Conservation (phyloP, 2,329 filamentous ascomycete species). For the Fusarium brachygibbosum region DNA sequence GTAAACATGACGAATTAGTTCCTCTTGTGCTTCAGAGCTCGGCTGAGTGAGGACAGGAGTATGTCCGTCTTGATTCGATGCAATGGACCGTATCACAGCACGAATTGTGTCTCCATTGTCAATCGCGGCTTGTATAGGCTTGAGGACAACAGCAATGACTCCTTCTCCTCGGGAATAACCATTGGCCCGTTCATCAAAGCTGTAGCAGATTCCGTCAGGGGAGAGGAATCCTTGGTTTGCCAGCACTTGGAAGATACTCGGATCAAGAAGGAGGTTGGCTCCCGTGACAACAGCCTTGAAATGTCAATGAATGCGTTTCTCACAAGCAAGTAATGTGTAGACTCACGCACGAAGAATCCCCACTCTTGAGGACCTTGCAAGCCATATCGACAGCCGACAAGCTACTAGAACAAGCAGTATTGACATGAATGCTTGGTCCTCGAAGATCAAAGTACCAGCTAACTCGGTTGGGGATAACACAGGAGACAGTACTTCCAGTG, state of each 20-base stretch:
- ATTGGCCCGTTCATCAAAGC: constrained; percentile 52
- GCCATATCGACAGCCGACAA: constrained; percentile 38
- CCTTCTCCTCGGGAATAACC: constrained; percentile 52
- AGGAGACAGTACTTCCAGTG: constrained; percentile 31
- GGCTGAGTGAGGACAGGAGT: constrained; percentile 56
- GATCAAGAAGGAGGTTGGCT: constrained; percentile 40
- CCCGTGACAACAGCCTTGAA: constrained; percentile 34
- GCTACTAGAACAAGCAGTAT: constrained; percentile 40
- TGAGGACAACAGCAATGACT: constrained; percentile 60
- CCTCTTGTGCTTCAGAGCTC: constrained; percentile 24
- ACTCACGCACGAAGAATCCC: constrained; percentile 52
- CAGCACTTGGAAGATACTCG: constrained; percentile 26
- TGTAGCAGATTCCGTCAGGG: constrained; percentile 49
- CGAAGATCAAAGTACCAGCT: constrained; percentile 54
- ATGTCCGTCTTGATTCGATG: constrained; percentile 56
- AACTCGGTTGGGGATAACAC: constrained; percentile 57
- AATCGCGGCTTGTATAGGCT: constrained; percentile 63
- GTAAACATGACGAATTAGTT: constrained; percentile 51
- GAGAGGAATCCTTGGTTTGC: constrained; percentile 61
- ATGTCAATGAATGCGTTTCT: too few species aligned
- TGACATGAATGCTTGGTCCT: constrained; percentile 36
- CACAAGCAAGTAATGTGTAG: too few species aligned
- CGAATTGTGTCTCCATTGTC: constrained; percentile 56
- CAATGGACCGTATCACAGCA: constrained; percentile 52
- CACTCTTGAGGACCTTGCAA: constrained; percentile 57